A percentile compares a stretch with the other conserved stretches of the same genome.
phyloP scores from a whole-genome alignment of 2,329 filamentous ascomycete species.

The Colletotrichum camelliae region DNA sequence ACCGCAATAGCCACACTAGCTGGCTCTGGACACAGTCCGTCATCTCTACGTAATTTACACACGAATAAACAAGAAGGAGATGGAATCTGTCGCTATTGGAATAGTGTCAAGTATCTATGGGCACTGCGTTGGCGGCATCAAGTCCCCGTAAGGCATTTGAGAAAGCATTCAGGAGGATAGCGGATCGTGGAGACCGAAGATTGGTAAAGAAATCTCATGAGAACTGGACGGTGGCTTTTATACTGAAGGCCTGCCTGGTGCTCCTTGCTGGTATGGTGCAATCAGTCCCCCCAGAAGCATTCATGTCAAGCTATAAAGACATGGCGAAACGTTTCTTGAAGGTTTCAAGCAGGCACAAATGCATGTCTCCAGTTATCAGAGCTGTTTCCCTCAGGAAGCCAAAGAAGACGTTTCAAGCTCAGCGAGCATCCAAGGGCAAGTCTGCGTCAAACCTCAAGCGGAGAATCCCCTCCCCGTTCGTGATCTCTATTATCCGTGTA shows the following conservation, averaged over 20 bases:
- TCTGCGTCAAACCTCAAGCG: background rate
- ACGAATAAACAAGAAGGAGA: background rate
- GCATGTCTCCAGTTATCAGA: too few species aligned
- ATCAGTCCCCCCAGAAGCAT: background rate
- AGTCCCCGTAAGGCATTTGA: too few species aligned
- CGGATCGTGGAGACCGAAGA: too few species aligned
- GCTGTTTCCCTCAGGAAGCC: too few species aligned
- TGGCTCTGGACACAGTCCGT: background rate
- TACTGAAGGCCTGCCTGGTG: too few species aligned
- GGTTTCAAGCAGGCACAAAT: background rate
- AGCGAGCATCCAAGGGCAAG: background rate
- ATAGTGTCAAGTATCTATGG: background rate
- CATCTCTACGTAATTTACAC: background rate
- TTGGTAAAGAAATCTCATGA: background rate
- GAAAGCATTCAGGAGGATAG: too few species aligned
- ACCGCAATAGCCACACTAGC: too few species aligned
- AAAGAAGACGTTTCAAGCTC: rapidly evolving
- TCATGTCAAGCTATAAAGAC: background rate
- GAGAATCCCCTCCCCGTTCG: background rate
- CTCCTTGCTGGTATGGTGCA: too few species aligned
- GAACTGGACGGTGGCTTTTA: background rate
- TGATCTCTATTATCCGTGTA: background rate
- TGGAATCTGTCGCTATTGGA: rapidly evolving
- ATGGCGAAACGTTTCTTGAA: background rate
- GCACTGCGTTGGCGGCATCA: background rate